Percentiles rank a stretch among this genome's conserved stretches.
These are phyloP conservation scores for Leccinum subgranulosum DNA, from an alignment of 768 basidiomycete genomes.

Conservation along the genomic window DNA sequence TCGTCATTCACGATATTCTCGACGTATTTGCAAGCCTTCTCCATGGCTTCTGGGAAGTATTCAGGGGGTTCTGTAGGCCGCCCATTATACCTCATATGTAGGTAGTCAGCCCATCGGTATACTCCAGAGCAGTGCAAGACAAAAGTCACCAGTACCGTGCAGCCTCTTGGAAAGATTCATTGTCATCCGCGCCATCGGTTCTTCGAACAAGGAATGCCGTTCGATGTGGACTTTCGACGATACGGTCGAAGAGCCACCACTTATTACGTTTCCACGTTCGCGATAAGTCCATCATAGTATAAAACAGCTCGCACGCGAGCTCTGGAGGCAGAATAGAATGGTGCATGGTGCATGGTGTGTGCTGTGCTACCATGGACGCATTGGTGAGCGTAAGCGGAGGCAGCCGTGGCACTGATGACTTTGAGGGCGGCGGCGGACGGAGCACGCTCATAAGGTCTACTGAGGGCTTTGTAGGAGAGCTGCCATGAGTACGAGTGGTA, in stretches of 20 bases:
- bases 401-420: conserved; percentile 34
- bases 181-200: conserved; percentile 40
- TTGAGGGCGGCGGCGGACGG: conserved; percentile 43
- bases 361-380: conserved; percentile 59
- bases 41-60: conserved; percentile 65
- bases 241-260: conserved; percentile 81
- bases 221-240: conserved; percentile 84
- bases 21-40: conserved; percentile 70
- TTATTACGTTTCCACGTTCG: conserved; percentile 66
- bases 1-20: conserved; percentile 72
- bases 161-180: conserved; percentile 63
- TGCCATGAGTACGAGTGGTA: conserved; percentile 8
- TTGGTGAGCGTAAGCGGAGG: conserved; percentile 63
- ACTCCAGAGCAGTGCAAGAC: not conserved
- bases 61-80: conserved; percentile 53
- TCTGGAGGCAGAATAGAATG: conserved; percentile 66
- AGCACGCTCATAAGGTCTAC: conserved; percentile 57
- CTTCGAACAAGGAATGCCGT: conserved; percentile 72
- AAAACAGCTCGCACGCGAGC: conserved; percentile 72
- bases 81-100: conserved; percentile 70
- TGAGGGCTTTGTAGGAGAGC: conserved; percentile 29
- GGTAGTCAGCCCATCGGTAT: conserved; percentile 8
- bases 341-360: conserved; percentile 78
- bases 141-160: conserved; percentile 66
- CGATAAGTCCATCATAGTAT: conserved; percentile 64